Conservation (phyloP, 768 basidiomycete species). For the Kwoniella dejecticola region DNA sequence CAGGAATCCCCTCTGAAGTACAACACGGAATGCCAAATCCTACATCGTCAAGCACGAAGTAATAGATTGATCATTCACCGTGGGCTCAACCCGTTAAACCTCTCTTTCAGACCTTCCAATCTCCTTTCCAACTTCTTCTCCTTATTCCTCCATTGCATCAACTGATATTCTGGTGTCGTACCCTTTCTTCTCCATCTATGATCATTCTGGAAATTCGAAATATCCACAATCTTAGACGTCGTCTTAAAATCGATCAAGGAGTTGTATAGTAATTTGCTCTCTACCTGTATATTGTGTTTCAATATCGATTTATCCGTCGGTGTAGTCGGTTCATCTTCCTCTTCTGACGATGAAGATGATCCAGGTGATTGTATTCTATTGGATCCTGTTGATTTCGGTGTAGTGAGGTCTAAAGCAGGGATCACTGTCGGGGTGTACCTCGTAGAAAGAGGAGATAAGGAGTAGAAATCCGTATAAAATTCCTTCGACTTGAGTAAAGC, state of each 20-base stretch:
- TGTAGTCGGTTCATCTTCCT: slow-evolving; percentile 16
- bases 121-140: slow-evolving; percentile 22
- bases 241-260: slow-evolving; percentile 85
- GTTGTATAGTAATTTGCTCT: slow-evolving; percentile 83
- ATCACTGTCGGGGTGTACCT: too few relatives aligned
- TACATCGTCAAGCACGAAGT: too few relatives aligned
- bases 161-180: slow-evolving; percentile 77
- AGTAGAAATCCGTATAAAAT: slow-evolving; percentile 76
- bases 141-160: slow-evolving; percentile 65
- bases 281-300: slow-evolving; percentile 67
- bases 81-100: neutral
- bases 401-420: slow-evolving; percentile 21
- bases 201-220: slow-evolving; percentile 62
- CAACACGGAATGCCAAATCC: too few relatives aligned
- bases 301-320: slow-evolving; percentile 9
- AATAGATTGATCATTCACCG: too few relatives aligned
- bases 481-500: slow-evolving; percentile 91
- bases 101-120: slow-evolving; percentile 17
- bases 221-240: slow-evolving; percentile 79
- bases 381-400: slow-evolving; percentile 43
- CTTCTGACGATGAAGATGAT: slow-evolving; percentile 60
- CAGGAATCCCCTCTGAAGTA: too few relatives aligned
- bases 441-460: slow-evolving; percentile 69
- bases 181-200: slow-evolving; percentile 75
- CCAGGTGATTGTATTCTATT: neutral